Base-by-base conservation (phyloP, 2,329 filamentous ascomycete species). In the Cercospora berteroae region DNA sequence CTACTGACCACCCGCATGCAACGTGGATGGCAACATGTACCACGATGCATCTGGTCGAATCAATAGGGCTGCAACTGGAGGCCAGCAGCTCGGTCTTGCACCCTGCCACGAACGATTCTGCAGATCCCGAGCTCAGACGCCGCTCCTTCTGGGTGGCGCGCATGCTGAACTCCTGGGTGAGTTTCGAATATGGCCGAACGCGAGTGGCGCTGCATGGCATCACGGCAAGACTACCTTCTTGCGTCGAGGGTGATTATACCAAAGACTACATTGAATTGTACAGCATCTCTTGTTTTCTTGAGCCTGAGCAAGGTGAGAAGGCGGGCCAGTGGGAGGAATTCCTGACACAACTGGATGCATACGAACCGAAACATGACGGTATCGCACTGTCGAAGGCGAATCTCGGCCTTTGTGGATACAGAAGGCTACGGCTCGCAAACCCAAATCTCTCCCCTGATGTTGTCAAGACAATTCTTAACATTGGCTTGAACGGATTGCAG, bases 111-210 rank as follows among this genome's bases (percentile, higher is more conserved):
- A 72, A 64, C 48, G 72, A 72, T 23, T 63, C 66, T 18, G 68
- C 69, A 25, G 72, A 74, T 64, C 67, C 72, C 2, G 75, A 77
- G 31, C 68, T 75, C 27, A 69, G 75, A 63, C 10, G 75, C 16
- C 71, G 76, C 4, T 71, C 72, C 76, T 85, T 72, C 81, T 83
- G 62, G 74, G 81, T 87, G 48, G 83, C 85, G 0, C 83, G 85
- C 9, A 85, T 87, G 69, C 80, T 88, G 7, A 87, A 88, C 70
- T 84, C 83, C 12, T 88, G 86, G 85, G 83, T 84, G 27, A 87
- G 85, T 0, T 87, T 86, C 69, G 86, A 88, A 64, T 82, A 87
- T 63, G 86, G 86, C 1, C 81, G 84, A 0, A 85, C 85, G 0
- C 80, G 84, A 9, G 83, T 87, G 16, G 67, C 80, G 68, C 77